Percentiles rank a stretch among this genome's conserved stretches.
Evolutionary conservation across 2,329 filamentous ascomycete genomes (phyloP).

Genomic region (Aspergillus floridensis): DNA sequence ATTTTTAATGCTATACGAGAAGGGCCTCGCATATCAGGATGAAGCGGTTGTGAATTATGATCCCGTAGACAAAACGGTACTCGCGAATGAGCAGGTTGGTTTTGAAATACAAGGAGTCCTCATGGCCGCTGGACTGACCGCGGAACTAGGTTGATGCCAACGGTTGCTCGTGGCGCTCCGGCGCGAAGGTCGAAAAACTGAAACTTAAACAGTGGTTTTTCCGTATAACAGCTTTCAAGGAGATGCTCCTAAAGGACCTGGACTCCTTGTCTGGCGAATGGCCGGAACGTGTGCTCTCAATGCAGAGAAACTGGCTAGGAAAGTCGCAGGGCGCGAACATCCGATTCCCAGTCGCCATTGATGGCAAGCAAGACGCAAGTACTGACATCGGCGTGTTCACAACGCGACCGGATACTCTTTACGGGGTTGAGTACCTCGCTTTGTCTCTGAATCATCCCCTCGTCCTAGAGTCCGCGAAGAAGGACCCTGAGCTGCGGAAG

Average conservation of each 20-base stretch:
- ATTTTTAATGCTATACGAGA: slow-evolving; percentile 72
- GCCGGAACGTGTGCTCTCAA: slow-evolving; percentile 77
- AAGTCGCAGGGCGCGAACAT: slow-evolving; percentile 71
- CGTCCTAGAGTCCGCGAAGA: slow-evolving; percentile 59
- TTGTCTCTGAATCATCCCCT: slow-evolving; percentile 71
- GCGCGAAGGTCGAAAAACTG: slow-evolving; percentile 76
- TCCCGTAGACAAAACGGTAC: slow-evolving; percentile 81
- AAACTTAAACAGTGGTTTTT: slow-evolving; percentile 88
- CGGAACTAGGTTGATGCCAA: slow-evolving; percentile 66
- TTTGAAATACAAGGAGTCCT: not conserved
- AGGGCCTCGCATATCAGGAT: slow-evolving; percentile 76
- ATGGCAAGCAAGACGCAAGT: slow-evolving; percentile 21
- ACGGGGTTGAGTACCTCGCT: slow-evolving; percentile 81
- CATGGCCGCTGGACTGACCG: slow-evolving; percentile 8
- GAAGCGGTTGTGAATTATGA: slow-evolving; percentile 88
- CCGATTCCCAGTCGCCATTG: slow-evolving; percentile 61
- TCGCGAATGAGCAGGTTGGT: slow-evolving; percentile 76
- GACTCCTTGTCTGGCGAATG: slow-evolving; percentile 66
- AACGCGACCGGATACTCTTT: slow-evolving; percentile 81
- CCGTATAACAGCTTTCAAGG: slow-evolving; percentile 74
- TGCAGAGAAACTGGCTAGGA: slow-evolving; percentile 88
- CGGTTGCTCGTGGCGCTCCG: slow-evolving; percentile 82
- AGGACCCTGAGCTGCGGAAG: slow-evolving; percentile 60
- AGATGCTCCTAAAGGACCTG: slow-evolving; percentile 69
- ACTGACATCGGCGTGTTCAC: slow-evolving; percentile 71